phyloP scores from a whole-genome alignment of 2,329 filamentous ascomycete species.

The Scortechinia acanthostroma region DNA sequence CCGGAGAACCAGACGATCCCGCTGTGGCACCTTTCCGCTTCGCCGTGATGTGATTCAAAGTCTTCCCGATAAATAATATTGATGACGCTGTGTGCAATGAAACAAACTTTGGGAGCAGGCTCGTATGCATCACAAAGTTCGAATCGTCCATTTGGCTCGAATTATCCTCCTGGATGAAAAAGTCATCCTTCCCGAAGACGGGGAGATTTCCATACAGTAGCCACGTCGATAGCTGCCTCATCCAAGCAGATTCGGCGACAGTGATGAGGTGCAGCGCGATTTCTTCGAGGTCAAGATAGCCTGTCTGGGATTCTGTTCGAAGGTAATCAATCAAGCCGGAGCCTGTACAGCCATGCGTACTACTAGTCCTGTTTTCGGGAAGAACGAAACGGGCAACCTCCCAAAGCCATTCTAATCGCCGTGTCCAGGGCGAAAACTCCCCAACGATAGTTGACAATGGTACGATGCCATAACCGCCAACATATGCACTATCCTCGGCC shows the following conservation, averaged over 20 bases:
- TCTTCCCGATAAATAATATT: constrained; percentile 63
- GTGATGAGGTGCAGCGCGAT: constrained; percentile 49
- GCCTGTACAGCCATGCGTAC: constrained; percentile 33
- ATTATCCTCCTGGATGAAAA: constrained; percentile 42
- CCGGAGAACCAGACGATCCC: constrained; percentile 24
- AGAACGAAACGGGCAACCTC: constrained; percentile 44
- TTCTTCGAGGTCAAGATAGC: constrained; percentile 60
- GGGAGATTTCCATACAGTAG: constrained; percentile 62
- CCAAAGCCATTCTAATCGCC: constrained; percentile 61
- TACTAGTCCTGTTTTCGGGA: constrained; percentile 11
- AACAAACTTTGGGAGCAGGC: constrained; percentile 56
- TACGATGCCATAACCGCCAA: constrained; percentile 67
- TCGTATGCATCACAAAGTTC: constrained; percentile 31
- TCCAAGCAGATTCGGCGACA: constrained; percentile 61
- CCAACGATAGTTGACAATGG: constrained; percentile 58
- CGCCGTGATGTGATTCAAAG: constrained; percentile 55
- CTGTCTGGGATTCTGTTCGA: constrained; percentile 54
- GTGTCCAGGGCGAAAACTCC: constrained; percentile 61
- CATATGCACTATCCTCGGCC: constrained; percentile 51
- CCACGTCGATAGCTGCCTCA: constrained; percentile 65
- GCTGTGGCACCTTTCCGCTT: constrained; percentile 12
- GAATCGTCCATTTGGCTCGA: not conserved
- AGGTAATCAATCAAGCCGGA: constrained; percentile 57
- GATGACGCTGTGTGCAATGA: constrained; percentile 49
- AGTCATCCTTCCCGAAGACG: constrained; percentile 53